phyloP scores from a whole-genome alignment of 2,329 filamentous ascomycete genomes.

The Penicillium sp. region DNA sequence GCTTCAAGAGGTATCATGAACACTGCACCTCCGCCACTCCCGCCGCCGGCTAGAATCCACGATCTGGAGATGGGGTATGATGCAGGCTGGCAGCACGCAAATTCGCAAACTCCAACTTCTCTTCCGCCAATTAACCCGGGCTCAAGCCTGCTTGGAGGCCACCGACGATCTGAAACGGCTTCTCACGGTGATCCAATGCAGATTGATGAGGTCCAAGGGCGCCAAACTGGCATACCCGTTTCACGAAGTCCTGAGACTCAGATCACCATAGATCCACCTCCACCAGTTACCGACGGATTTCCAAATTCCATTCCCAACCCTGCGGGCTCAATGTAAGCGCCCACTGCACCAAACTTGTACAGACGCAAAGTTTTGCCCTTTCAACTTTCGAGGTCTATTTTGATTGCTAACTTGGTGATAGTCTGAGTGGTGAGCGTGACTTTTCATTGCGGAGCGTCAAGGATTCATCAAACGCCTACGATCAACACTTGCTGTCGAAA shows the following conservation, averaged over 20 bases:
- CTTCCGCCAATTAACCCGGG: slow-evolving; percentile 50
- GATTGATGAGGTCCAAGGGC: slow-evolving; percentile 39
- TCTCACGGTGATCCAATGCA: slow-evolving; percentile 39
- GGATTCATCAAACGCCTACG: slow-evolving; percentile 63
- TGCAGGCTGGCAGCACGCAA: slow-evolving; percentile 65
- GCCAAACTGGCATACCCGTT: slow-evolving; percentile 29
- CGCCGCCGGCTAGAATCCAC: slow-evolving; percentile 64
- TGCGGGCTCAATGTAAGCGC: slow-evolving; percentile 37
- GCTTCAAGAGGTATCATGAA: slow-evolving; percentile 54
- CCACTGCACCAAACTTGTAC: background rate
- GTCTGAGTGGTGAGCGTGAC: slow-evolving; percentile 61
- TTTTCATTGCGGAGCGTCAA: slow-evolving; percentile 60
- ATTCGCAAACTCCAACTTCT: slow-evolving; percentile 52
- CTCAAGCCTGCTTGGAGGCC: slow-evolving; percentile 54
- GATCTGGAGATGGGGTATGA: slow-evolving; percentile 61
- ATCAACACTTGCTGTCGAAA: slow-evolving; percentile 63
- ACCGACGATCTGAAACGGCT: slow-evolving; percentile 38
- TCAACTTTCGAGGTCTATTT: background rate
- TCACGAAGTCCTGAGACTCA: slow-evolving; percentile 37
- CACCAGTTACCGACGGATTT: slow-evolving; percentile 34
- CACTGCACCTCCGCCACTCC: slow-evolving; percentile 62
- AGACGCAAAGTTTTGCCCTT: background rate
- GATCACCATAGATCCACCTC: slow-evolving; percentile 39
- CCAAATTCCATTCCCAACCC: slow-evolving; percentile 33
- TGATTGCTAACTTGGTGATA: slow-evolving; percentile 30